Percentiles rank a stretch among this genome's conserved stretches.
Conservation (phyloP, 495 filamentous ascomycete species). For the Podospora conica region DNA sequence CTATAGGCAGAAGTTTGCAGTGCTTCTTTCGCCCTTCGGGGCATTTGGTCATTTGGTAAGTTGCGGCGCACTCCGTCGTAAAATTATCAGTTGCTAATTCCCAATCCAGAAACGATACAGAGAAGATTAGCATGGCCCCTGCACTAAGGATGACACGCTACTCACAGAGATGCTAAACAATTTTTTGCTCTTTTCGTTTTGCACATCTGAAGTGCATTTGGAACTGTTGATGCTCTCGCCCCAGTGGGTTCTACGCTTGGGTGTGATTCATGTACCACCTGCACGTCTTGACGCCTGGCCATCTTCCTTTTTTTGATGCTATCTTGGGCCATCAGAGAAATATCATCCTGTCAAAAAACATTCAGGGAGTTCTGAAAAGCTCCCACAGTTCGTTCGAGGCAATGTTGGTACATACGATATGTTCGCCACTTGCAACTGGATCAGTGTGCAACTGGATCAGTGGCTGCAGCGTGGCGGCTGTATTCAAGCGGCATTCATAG, state of each 20-base stretch:
- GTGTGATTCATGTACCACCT: neutral
- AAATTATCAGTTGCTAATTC: slow-evolving; percentile 12
- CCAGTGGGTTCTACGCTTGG: neutral
- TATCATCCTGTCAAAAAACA: neutral
- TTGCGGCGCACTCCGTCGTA: slow-evolving; percentile 12
- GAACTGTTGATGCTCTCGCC: neutral
- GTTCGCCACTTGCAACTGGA: neutral
- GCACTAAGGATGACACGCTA: slow-evolving; percentile 99
- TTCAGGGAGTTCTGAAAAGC: neutral
- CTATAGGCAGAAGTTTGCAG: neutral
- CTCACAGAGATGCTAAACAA: slow-evolving; percentile 95
- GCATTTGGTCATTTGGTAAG: slow-evolving; percentile 33
- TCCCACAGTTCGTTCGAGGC: neutral
- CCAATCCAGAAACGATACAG: slow-evolving; percentile 40
- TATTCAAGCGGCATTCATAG: neutral
- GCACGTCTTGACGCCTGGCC: neutral
- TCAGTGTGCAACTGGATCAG: too few species aligned
- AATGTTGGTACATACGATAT: neutral
- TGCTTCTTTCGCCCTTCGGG: slow-evolving; percentile 19
- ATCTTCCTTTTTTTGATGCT: neutral
- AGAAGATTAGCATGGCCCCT: slow-evolving; percentile 99
- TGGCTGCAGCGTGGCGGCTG: too few species aligned
- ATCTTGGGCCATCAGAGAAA: neutral
- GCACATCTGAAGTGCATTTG: too few species aligned
- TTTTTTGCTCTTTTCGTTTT: slow-evolving; percentile 20